Base-by-base conservation (phyloP, 805 yeast species). In the Suhomyces prunicola region DNA sequence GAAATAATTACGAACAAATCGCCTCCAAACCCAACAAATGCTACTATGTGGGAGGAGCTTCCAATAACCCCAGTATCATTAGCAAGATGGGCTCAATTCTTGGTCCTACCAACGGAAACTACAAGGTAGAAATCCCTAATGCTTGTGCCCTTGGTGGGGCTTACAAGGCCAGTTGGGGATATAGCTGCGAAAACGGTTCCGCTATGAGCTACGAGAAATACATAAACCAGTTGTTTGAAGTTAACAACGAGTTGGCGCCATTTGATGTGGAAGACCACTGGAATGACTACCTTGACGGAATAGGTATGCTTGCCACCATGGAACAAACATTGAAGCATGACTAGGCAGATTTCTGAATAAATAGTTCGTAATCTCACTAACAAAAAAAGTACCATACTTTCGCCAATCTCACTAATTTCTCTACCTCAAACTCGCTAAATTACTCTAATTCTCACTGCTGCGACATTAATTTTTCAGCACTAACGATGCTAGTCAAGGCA, bases 131-230 rank as follows among this genome's bases (percentile, higher is more conserved):
- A 61, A 81, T 89, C 46, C 84, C 93, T 6, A 91, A 91, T 69
- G 94, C 97, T 1, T 91, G 97, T 77, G 97, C 97, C 0, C 68
- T 89, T 35, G 97, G 97, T 24, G 96, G 97, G 4, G 93, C 96
- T 42, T 88, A 80, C 70, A 87, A 88, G 65, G 93, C 96, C 1
- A 74, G 85, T 47, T 90, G 96, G 96, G 81, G 89, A 39, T 69
- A 66, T 53, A 57, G 63, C 50, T 70, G 70, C 52, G 78, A 73
- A 55, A 33, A 52, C 23, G 57, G 61, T 17, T 60, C 60, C 8
- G 53, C 63, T 13, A 71, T 68, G 61, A 73, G 52, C 74, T 86
- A 74, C 64, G 70, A 70, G 77, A 60, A 72, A 60, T 64, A 70
- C 64, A 52, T 78, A 48, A 62, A 61, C 24, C 47, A 47, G 36